Base-by-base conservation (phyloP, 1,284 basidiomycete genomes). In the Stereum hirsutum region DNA sequence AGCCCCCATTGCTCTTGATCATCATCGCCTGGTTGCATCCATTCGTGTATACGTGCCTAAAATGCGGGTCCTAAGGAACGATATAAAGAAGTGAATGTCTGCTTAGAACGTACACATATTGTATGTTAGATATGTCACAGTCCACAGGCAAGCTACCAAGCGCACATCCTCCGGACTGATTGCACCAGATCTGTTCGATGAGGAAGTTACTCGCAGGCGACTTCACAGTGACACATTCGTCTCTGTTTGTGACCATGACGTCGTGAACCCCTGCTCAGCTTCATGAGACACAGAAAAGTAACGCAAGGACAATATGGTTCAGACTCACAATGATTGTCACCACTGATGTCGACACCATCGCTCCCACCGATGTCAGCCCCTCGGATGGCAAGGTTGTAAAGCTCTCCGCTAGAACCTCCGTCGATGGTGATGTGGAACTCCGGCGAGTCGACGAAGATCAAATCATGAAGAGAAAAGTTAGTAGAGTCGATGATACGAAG, bases 101-200 rank as follows among this genome's bases (percentile, higher is more conserved):
- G n/a, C n/a, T n/a, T n/a, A 1, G 8, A 3, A 14, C 33, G 10
- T 35, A 35, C 33, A n/a, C 45, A 39, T 64, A 63, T 10, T 59
- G 25, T 24, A 65, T 55, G 41, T 64, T 56, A 46, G 57, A 45
- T 42, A 65, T 61, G 4, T 53, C 54, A 2, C 57, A 60, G 20
- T 56, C 57, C 8, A 54, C 52, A 7, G 55, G 57, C 2, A 65
- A 50, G 23, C 57, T 60, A 10, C 63, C 63, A 20, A 65, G 61
- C 1, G 63, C 61, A 41, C 54, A 58, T 3, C 63, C 63, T 10
- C 63, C 61, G 11, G 55, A 58, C 41, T 60, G 59, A 52, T 65
- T 65, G 55, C 63, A 65, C 58, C 61, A 63, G 41, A 65, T n/a
- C n/a, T 54, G 58, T 47, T 65, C 62, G 36, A 65, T 52, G 6